Conservation (phyloP, 176 grass and related monocot species). For the Carex parvula region DNA sequence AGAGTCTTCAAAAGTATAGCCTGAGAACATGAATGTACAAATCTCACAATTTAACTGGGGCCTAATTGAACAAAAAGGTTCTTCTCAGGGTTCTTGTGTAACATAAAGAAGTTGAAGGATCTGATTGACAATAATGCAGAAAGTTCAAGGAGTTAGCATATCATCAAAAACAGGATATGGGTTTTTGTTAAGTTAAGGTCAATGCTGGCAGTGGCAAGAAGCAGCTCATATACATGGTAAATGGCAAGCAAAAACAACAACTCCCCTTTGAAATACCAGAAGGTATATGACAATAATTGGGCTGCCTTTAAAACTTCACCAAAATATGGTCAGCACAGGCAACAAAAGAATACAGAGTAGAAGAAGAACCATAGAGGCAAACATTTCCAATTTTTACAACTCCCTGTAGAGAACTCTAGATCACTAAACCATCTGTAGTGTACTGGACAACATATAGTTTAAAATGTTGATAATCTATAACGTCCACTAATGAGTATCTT, state of each 20-base stretch:
- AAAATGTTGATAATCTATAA: neutral
- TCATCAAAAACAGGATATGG: neutral
- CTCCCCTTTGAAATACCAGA: neutral
- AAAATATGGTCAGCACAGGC: neutral
- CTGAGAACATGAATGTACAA: neutral
- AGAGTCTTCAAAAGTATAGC: neutral
- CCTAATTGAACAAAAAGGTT: neutral
- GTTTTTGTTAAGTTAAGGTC: neutral
- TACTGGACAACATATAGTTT: neutral
- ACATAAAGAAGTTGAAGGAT: neutral
- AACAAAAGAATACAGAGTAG: neutral
- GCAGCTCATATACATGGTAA: neutral
- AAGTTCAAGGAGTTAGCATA: neutral
- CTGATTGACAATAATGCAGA: neutral
- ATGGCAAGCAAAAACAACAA: neutral
- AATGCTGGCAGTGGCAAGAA: neutral
- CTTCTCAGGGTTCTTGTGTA: neutral
- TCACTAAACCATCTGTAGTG: neutral
- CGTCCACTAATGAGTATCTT: neutral
- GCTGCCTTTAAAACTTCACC: neutral
- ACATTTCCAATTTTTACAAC: neutral
- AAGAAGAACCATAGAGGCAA: neutral
- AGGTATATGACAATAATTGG: slow-evolving; percentile 1
- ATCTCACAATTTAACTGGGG: neutral
- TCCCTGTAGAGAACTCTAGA: neutral